These are phyloP conservation scores for Collybia sordida DNA, from an alignment of 768 basidiomycete species.

Conservation along the genomic window DNA sequence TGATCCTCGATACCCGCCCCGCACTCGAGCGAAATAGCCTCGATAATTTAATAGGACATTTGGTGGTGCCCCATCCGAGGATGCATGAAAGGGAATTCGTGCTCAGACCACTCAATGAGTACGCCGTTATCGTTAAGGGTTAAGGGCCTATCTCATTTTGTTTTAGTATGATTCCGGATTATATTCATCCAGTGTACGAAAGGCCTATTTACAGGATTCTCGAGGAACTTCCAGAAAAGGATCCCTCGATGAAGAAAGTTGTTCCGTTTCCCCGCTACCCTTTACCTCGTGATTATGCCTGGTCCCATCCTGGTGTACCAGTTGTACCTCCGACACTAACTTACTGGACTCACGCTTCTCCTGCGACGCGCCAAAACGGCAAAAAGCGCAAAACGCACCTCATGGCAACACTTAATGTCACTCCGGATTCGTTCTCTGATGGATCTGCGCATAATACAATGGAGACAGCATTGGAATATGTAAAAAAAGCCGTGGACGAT, in stretches of 20 bases:
- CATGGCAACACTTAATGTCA: conserved; percentile 92
- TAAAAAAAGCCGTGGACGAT: conserved; percentile 41
- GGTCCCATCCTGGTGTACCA: conserved; percentile 23
- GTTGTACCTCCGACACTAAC: conserved; percentile 46
- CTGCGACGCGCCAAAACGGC: conserved; percentile 9
- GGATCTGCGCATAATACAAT: conserved; percentile 60
- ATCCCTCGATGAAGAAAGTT: conserved; percentile 66
- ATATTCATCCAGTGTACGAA: conserved; percentile 59
- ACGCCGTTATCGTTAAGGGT: conserved; percentile 25
- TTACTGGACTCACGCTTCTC: conserved; percentile 43
- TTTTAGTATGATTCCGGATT: conserved; percentile 76
- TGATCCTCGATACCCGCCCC: conserved; percentile 56
- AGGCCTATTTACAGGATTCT: conserved; percentile 50
- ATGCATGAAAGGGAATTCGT: conserved; percentile 90
- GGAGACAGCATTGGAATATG: conserved; percentile 54
- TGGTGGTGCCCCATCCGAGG: conserved; percentile 84
- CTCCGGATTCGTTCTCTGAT: conserved; percentile 97
- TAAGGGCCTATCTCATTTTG: not conserved
- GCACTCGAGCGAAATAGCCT: conserved; percentile 34
- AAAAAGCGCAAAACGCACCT: conserved; percentile 52
- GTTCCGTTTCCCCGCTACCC: conserved; percentile 69
- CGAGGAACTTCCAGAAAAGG: conserved; percentile 31
- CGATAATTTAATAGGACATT: conserved; percentile 60
- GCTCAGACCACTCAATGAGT: conserved; percentile 87
- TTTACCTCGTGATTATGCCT: conserved; percentile 15